These are phyloP conservation scores for Clonostachys byssicola DNA, from an alignment of 2,329 filamentous ascomycete species.

Conservation along the genomic window DNA sequence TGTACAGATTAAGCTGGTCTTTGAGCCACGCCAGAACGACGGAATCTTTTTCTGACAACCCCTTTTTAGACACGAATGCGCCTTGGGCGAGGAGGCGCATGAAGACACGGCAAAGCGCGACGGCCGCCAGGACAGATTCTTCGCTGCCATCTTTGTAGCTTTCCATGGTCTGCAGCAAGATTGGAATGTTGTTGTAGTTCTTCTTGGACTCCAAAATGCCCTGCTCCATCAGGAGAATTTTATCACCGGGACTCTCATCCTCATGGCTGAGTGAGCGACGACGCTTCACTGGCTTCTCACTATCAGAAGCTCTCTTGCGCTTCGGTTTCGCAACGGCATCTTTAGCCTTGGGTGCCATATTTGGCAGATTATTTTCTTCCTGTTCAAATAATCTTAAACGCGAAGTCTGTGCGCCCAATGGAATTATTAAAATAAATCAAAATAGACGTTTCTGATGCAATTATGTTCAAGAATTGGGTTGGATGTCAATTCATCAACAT, in stretches of 20 bases:
- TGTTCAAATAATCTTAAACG: neutral
- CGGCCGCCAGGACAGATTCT: conserved; percentile 63
- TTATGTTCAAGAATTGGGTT: neutral
- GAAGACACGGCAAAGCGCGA: conserved; percentile 84
- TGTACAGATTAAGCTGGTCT: conserved; percentile 69
- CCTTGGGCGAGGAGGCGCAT: conserved; percentile 74
- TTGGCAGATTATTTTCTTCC: neutral
- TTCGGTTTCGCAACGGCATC: conserved; percentile 31
- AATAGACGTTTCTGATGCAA: neutral
- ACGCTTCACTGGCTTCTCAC: conserved; percentile 44
- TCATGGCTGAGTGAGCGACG: conserved; percentile 35
- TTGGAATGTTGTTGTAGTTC: conserved; percentile 87
- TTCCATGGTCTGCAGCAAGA: conserved; percentile 56
- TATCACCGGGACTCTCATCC: conserved; percentile 52
- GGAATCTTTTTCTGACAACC: conserved; percentile 66
- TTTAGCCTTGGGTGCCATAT: conserved; percentile 15
- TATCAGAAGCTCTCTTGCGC: conserved; percentile 43
- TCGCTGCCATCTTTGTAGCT: conserved; percentile 40
- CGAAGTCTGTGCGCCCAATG: neutral
- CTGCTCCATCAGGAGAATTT: conserved; percentile 72
- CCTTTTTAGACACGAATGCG: conserved; percentile 60
- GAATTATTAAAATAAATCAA: neutral
- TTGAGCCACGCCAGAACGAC: conserved; percentile 77
- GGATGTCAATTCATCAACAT: too few relatives aligned
- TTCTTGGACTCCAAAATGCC: conserved; percentile 82